Percentiles rank a stretch among this genome's conserved stretches.
Conservation (phyloP, 148 eudicot genomes). For the Tetragonia tetragonoides region DNA sequence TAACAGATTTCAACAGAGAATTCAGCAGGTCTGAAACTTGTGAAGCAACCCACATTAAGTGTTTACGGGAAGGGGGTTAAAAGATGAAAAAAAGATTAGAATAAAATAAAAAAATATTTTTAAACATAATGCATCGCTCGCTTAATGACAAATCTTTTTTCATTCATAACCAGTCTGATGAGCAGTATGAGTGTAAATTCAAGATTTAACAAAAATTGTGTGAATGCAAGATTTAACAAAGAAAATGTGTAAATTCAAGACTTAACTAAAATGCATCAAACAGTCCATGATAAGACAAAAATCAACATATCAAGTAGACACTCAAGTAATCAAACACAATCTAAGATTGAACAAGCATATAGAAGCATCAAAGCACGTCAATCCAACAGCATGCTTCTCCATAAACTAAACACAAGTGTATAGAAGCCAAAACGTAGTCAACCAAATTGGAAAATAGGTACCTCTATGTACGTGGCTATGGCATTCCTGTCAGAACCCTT, state of each 20-base stretch:
- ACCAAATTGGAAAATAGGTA: conserved; percentile 25
- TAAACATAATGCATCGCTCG: not conserved
- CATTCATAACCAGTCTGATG: not conserved
- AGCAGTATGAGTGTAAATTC: not conserved
- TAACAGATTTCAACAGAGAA: not conserved
- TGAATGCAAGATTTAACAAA: too few species aligned
- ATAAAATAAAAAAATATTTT: not conserved
- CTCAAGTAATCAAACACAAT: not conserved
- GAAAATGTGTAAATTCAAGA: not conserved
- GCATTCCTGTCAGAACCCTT: conserved; percentile 69
- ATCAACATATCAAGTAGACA: not conserved
- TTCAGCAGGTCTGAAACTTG: not conserved
- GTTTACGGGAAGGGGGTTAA: too few species aligned
- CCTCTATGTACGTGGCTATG: conserved; percentile 77
- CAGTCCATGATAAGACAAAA: not conserved
- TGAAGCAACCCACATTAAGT: not conserved
- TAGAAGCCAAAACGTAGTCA: not conserved
- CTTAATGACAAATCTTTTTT: not conserved
- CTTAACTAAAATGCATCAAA: not conserved
- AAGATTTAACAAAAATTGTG: not conserved
- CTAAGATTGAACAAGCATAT: not conserved
- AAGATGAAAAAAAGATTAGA: not conserved
- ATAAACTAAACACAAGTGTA: not conserved
- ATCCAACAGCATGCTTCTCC: not conserved
- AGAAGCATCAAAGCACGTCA: not conserved